Base-by-base conservation (phyloP, 2,329 filamentous ascomycete genomes). In the Aspergillus pseudoviridinutans region DNA sequence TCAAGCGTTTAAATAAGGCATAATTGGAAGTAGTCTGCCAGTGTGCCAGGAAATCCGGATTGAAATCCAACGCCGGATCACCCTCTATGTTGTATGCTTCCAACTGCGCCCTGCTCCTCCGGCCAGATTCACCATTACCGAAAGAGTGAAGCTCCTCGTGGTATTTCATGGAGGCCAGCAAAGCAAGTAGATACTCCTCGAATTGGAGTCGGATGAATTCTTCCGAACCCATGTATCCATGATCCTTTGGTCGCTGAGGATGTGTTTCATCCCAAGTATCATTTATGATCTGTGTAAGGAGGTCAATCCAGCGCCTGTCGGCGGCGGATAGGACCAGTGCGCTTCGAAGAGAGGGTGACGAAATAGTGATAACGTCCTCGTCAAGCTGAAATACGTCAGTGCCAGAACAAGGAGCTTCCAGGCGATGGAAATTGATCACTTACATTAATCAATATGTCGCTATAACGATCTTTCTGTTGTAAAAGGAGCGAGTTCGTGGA, bases 171-270 rank as follows among this genome's bases (percentile, higher is more conserved):
- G 90, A 87, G 0, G 92, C 90, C 47, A 97, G 85, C 61, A 99
- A 82, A 0, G 92, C 91, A 25, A 97, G 83, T 5, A 99, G 83
- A 70, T 99, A 99, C 68, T 97, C 92, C 75, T 99, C 94, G 61
- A 99, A 99, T 68, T 97, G 93, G 44, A 97, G 85, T 29, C 94
- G 86, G 66, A 99, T 99, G 69, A 97, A 97, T 71, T 97, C 94
- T 76, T 99, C 94, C 61, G 92, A 97, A 29, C 94, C 94, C 41
- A 91, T 87, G 69, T 97, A 99, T 29, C 92, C 92, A 80, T 97
- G 88, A 2, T 91, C 96, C 68, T 92, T 97, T n/a, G 94, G 94
- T 50, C 90, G 84, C 61, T 86, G 85, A 0, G 94, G 94, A 68
- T 97, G 93, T 4, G 86, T 80, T 46, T 96, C 91, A 70, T 99